phyloP scores from a whole-genome alignment of 352 stramenopile species.

The Phytophthora pinifolia region DNA sequence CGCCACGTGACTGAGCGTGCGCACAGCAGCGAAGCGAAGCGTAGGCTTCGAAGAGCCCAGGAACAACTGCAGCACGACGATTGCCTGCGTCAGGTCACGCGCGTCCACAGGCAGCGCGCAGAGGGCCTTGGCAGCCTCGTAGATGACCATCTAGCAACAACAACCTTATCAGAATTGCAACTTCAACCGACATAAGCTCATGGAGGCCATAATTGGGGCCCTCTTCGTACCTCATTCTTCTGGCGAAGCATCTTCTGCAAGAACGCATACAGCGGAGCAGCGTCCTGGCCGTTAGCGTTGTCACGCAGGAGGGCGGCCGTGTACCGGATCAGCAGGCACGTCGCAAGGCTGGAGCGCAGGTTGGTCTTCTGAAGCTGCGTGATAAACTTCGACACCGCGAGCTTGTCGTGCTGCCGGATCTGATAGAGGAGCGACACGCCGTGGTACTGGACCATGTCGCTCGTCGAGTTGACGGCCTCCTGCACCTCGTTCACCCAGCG shows the following conservation, averaged over 20 bases:
- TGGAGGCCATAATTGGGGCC: neutral
- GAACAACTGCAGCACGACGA: slow-evolving; percentile 97
- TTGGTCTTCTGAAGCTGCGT: slow-evolving; percentile 93
- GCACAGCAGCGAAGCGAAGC: slow-evolving; percentile 96
- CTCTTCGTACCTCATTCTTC: slow-evolving; percentile 86
- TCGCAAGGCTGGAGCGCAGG: slow-evolving; percentile 93
- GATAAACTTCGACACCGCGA: slow-evolving; percentile 97
- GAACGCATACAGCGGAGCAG: slow-evolving; percentile 85
- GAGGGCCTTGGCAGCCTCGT: slow-evolving; percentile 97
- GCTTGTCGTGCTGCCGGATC: slow-evolving; percentile 98
- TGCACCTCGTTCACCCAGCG: slow-evolving; percentile 98
- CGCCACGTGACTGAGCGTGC: slow-evolving; percentile 93
- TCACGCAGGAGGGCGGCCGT: slow-evolving; percentile 91
- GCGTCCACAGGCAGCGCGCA: slow-evolving; percentile 96
- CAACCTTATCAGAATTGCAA: slow-evolving; percentile 1
- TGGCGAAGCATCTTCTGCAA: slow-evolving; percentile 97
- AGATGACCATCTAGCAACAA: slow-evolving; percentile 96
- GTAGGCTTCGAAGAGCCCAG: slow-evolving; percentile 95
- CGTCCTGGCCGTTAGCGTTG: slow-evolving; percentile 81
- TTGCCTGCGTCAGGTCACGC: slow-evolving; percentile 95
- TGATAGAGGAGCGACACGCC: slow-evolving; percentile 98
- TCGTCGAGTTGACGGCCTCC: slow-evolving; percentile 93
- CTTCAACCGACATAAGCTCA: neutral
- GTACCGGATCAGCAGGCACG: slow-evolving; percentile 98
- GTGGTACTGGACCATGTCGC: slow-evolving; percentile 99